A percentile compares a stretch with the other conserved stretches of the same genome.
phyloP scores from a whole-genome alignment of 257 asterid genomes.

The Agastache rugosa region DNA sequence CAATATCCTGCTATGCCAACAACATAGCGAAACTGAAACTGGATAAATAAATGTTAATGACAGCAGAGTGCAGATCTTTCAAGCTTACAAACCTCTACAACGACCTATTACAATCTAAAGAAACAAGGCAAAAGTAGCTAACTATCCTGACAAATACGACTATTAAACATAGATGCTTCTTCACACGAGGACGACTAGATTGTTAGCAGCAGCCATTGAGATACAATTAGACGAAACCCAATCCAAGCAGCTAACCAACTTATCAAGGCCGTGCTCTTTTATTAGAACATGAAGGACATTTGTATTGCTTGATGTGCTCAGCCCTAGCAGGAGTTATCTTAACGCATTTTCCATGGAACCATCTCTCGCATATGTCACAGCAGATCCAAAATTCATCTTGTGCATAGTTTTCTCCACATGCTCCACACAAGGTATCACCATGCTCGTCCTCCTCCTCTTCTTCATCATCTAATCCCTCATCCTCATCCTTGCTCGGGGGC shows the following conservation, averaged over 20 bases:
- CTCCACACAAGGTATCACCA: constrained; percentile 69
- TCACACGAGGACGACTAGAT: constrained; percentile 30
- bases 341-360: constrained; percentile 92
- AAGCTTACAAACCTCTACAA: constrained; percentile 37
- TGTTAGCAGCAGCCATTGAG: constrained; percentile 36
- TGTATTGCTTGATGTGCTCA: constrained; percentile 90
- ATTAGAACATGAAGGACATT: constrained; percentile 73
- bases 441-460: constrained; percentile 69
- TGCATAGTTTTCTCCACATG: constrained; percentile 74
- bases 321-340: constrained; percentile 89
- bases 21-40: constrained; percentile 23
- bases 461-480: constrained; percentile 53
- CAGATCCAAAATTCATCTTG: constrained; percentile 83
- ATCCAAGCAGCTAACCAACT: constrained; percentile 15
- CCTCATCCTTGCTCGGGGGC: constrained; percentile 54
- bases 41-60: constrained; percentile 39
- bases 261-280: constrained; percentile 71
- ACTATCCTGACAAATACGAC: constrained; percentile 35
- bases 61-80: constrained; percentile 34
- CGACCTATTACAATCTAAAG: constrained; percentile 39
- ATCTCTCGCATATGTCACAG: constrained; percentile 80
- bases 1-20: background rate
- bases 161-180: constrained; percentile 34
- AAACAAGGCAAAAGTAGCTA: constrained; percentile 38
- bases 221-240: constrained; percentile 32